phyloP scores from a whole-genome alignment of 352 stramenopile species.

The Phytophthora capsici region DNA sequence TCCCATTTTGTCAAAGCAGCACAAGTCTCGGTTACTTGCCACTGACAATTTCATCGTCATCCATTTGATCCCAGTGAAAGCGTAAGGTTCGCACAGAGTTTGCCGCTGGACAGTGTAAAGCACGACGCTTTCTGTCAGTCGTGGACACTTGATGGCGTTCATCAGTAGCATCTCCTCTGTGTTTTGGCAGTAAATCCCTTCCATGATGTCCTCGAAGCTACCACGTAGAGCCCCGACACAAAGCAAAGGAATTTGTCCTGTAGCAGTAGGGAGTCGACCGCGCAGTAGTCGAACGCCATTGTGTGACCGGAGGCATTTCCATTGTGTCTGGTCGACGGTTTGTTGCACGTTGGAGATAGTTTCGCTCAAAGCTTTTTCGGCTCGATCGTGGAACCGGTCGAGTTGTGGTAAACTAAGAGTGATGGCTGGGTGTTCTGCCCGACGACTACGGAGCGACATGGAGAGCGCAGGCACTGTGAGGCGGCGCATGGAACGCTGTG shows the following conservation, averaged over 20 bases:
- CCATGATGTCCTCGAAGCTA: slow-evolving; percentile 57
- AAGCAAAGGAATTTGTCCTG: slow-evolving; percentile 24
- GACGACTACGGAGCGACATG: slow-evolving; percentile 37
- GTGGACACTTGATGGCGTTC: slow-evolving; percentile 44
- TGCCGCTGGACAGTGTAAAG: slow-evolving; percentile 42
- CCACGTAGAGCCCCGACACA: slow-evolving; percentile 41
- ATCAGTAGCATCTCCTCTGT: slow-evolving; percentile 54
- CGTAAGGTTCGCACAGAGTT: slow-evolving; percentile 38
- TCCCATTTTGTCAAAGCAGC: slow-evolving; percentile 59
- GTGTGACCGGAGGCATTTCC: slow-evolving; percentile 47
- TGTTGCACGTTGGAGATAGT: slow-evolving; percentile 38
- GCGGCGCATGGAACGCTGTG: slow-evolving; percentile 22
- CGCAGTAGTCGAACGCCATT: slow-evolving; percentile 44
- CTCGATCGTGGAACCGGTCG: slow-evolving; percentile 43
- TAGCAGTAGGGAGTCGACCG: slow-evolving; percentile 19
- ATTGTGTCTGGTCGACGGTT: slow-evolving; percentile 36
- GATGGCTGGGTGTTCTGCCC: slow-evolving; percentile 24
- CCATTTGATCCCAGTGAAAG: slow-evolving; percentile 57
- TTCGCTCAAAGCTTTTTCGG: slow-evolving; percentile 37
- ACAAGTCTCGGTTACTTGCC: slow-evolving; percentile 47
- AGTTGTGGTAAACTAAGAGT: slow-evolving; percentile 37
- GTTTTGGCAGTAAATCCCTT: slow-evolving; percentile 45
- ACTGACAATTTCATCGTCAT: slow-evolving; percentile 42
- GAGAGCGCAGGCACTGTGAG: slow-evolving; percentile 28
- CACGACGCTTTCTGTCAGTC: slow-evolving; percentile 42